Evolutionary conservation across 352 stramenopile genomes (phyloP), one percentile per base, ranked within the genome.

Genomic region (Phytophthora macrochlamydospora): DNA sequence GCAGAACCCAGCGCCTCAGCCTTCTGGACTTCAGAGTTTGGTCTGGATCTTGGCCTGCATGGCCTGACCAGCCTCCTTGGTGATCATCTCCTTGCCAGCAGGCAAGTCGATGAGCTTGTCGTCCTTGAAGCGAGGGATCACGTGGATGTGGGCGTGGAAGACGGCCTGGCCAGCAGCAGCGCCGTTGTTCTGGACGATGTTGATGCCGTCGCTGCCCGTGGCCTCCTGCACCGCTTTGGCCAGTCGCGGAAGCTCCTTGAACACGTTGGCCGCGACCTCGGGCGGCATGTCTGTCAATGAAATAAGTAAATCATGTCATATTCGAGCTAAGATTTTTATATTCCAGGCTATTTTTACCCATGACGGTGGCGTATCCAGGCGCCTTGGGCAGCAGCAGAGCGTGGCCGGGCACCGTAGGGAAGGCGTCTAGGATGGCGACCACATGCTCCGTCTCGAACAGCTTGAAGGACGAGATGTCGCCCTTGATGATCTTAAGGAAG

Each of bases 361-460:
- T 65, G 40, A 95, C 67, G 2, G 78, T 94, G 29, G 85, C 83
- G 78, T 86, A 90, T 37, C 73, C 79, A 0, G 59, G 58, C 12
- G 74, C 73, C 61, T 95, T 95, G n/a, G 85, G 84, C 38, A 95
- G 67, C 55, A 94, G 60, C 28, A 95, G 72, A 52, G 83, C 69
- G 65, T 94, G 85, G 57, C 85, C 88, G 0, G 82, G 76, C 33
- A 77, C 79, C 35, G 79, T 49, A 13, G 87, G 88, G 67, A 93
- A 94, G 31, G 82, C 83, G 43, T 95, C 88, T 31, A 95, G 75
- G 64, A 95, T 92, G 44, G 88, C 88, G 28, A 94, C 69, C 65
- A 91, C 82, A 60, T 93, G 84, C 59, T 93, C 84, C 33, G 86
- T 94, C 78, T 95, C 88, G 53, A 94, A 95, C 59, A 95, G 77